phyloP scores from a whole-genome alignment of 2,329 filamentous ascomycete species.

The Fusarium paranaense region DNA sequence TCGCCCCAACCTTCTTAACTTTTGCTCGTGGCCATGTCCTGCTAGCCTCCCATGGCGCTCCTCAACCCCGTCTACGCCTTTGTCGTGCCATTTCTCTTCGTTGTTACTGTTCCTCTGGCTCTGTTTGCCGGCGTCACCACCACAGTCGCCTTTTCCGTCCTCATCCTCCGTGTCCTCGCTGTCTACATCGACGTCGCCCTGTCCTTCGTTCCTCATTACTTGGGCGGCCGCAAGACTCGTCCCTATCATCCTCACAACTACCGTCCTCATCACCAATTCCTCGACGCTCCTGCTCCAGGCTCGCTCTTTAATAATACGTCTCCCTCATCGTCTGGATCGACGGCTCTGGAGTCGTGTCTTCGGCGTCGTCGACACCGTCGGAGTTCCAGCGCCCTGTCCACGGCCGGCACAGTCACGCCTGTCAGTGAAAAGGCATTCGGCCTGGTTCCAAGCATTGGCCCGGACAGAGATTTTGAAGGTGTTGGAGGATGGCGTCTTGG shows the following conservation, averaged over 20 bases:
- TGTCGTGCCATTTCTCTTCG: conserved; percentile 70
- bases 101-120: conserved; percentile 72
- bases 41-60: conserved; percentile 57
- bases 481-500: conserved; percentile 68
- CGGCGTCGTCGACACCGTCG: conserved; percentile 48
- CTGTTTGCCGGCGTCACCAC: conserved; percentile 74
- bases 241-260: conserved; percentile 39
- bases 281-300: conserved; percentile 14
- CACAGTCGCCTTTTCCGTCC: conserved; percentile 68
- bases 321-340: conserved; percentile 32
- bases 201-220: conserved; percentile 67
- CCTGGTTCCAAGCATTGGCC: conserved; percentile 60
- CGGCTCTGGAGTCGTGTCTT: conserved; percentile 28
- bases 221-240: conserved; percentile 56
- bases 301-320: conserved; percentile 10
- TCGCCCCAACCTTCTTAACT: conserved; percentile 7
- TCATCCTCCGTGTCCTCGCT: conserved; percentile 69
- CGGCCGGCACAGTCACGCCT: conserved; percentile 48
- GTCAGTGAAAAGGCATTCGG: conserved; percentile 53
- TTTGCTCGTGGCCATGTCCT: conserved; percentile 36
- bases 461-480: conserved; percentile 69
- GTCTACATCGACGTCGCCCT: conserved; percentile 73
- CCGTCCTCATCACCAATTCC: conserved; percentile 25
- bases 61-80: conserved; percentile 67
- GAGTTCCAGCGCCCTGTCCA: conserved; percentile 51